Evolutionary conservation across 306 rosid genomes (phyloP), one percentile per base, ranked within the genome.

Genomic region (Adenanthera pavonina): DNA sequence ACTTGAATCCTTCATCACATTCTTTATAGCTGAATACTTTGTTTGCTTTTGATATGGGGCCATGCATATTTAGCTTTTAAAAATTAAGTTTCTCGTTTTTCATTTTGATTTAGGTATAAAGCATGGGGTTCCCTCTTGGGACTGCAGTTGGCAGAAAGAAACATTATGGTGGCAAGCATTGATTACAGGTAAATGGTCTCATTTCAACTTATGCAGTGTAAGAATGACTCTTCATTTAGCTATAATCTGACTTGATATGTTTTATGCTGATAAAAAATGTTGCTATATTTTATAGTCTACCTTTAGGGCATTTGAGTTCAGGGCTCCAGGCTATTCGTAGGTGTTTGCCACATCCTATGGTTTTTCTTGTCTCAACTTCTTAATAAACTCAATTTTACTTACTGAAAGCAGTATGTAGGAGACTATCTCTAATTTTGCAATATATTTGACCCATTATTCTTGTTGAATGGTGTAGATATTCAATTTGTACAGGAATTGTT

Each of bases 81-180:
- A 76, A 64, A 17, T 79, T 79, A 82, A 79, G 72, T 84, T 79
- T 85, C 64, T 67, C 43, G 46, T 2, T 30, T 78, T 86, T 85
- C 64, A n/a, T 82, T 80, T 69, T 83, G 79, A 72, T 86, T 83
- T 71, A 96, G 99, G 92, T 88, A 96, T 79, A 96, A 96, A 91
- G 98, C 99, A 56, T 96, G 99, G 98, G 99, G 99, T 74, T 83
- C 97, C 72, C 90, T 96, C 82, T 85, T 94, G 83, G 99, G 98
- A 80, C 79, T 91, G 53, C 94, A 87, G 83, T 86, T 96, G 85
- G 98, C 97, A 62, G 97, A 96, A 85, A 89, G 97, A 88, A 95
- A 84, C 80, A 85, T 96, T 78, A 86, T 96, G 7, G 99, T 96
- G 82, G 99, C 99, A 69, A 90, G 94, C 82, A 0, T 89, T 73